These are phyloP conservation scores for Sclerotinia spermophila DNA, from an alignment of 2,329 filamentous ascomycete genomes.

Conservation along the genomic window DNA sequence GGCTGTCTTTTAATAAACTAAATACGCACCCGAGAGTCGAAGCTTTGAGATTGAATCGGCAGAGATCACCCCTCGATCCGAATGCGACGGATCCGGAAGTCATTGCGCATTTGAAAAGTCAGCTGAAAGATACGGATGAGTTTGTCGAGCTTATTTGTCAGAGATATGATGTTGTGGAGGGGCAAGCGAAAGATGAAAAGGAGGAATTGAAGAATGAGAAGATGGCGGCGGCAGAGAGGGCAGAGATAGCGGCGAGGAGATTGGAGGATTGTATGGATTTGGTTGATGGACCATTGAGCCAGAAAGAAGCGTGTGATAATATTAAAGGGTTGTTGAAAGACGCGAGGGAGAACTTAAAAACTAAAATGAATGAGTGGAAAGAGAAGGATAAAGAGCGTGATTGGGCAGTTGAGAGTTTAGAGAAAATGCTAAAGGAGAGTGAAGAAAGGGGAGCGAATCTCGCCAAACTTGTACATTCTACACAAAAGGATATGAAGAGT, in stretches of 20 bases:
- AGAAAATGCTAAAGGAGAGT: constrained; percentile 8
- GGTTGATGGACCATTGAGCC: constrained; percentile 4
- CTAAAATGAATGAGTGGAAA: neutral
- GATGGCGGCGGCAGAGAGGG: neutral
- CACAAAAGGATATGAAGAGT: neutral
- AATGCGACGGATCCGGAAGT: neutral
- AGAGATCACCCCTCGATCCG: neutral
- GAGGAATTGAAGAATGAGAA: neutral
- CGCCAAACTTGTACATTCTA: neutral
- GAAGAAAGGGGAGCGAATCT: neutral
- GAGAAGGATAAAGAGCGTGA: neutral
- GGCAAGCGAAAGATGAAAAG: neutral
- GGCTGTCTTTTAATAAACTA: neutral
- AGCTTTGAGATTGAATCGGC: neutral
- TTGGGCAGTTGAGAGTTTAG: neutral
- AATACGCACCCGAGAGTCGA: neutral
- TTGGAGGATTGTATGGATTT: constrained; percentile 18
- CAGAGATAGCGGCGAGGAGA: neutral
- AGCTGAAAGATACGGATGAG: constrained; percentile 1
- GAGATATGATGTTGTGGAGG: neutral
- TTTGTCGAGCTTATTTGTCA: neutral
- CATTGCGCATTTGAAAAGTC: neutral
- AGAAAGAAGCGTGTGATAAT: constrained; percentile 6
- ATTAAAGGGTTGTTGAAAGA: neutral
- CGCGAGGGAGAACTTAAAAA: neutral